Evolutionary conservation across 345 rosid species (phyloP).

Genomic region (Bruguiera parviflora): DNA sequence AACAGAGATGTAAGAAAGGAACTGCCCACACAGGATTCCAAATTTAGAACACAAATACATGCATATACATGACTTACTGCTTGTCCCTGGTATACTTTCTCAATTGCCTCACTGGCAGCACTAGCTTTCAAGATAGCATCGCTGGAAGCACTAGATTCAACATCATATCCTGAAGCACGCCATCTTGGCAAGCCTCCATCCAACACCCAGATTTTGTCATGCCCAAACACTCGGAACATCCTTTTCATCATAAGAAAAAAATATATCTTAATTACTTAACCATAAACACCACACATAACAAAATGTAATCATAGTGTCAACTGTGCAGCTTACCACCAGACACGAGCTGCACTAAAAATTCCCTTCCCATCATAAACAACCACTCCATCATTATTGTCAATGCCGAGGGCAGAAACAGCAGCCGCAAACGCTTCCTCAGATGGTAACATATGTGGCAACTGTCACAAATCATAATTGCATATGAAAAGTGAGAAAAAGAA

Average conservation of each 20-base stretch:
- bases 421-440: constrained; percentile 97
- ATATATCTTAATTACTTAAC: constrained; percentile 10
- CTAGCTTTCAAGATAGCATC: constrained; percentile 93
- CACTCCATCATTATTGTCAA: constrained; percentile 75
- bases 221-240: constrained; percentile 98
- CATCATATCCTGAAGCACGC: constrained; percentile 97
- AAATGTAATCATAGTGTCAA: constrained; percentile 9
- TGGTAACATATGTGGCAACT: constrained; percentile 99
- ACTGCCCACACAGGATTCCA: background rate
- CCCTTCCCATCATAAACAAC: constrained; percentile 99
- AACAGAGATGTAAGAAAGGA: constrained; percentile 12
- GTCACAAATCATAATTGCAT: constrained; percentile 21
- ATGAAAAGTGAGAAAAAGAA: background rate
- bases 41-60: background rate
- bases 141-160: constrained; percentile 96
- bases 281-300: background rate
- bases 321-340: constrained; percentile 83
- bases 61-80: constrained; percentile 42
- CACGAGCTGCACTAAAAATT: constrained; percentile 97
- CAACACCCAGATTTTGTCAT: constrained; percentile 84
- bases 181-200: constrained; percentile 98
- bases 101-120: constrained; percentile 96
- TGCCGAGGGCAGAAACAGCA: constrained; percentile 93
- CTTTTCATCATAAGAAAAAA: constrained; percentile 31
- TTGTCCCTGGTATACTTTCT: constrained; percentile 87